These are phyloP conservation scores for Eucalyptus grandis DNA, from an alignment of 345 rosid species.

Conservation along the genomic window DNA sequence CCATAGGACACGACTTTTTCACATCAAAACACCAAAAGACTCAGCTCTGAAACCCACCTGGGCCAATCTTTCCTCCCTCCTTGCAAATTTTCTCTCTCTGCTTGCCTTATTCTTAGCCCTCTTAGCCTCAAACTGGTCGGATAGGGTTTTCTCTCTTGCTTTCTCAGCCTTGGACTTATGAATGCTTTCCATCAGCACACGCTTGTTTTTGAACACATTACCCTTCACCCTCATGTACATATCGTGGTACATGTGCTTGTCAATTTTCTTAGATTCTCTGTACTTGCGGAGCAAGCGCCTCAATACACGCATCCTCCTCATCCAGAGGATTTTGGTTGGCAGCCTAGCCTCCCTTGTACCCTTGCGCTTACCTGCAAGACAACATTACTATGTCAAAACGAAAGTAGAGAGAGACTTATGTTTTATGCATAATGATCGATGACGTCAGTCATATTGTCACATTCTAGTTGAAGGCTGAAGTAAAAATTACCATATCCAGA, in stretches of 20 bases:
- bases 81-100: constrained; percentile 78
- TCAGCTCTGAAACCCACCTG: constrained; percentile 23
- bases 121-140: constrained; percentile 95
- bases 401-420: background rate
- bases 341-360: constrained; percentile 97
- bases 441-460: background rate
- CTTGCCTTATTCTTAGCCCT: constrained; percentile 95
- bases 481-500: constrained; percentile 69
- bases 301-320: constrained; percentile 93
- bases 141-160: constrained; percentile 86
- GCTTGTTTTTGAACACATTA: constrained; percentile 91
- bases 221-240: constrained; percentile 99
- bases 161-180: constrained; percentile 98
- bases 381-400: background rate
- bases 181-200: constrained; percentile 94
- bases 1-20: background rate
- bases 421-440: background rate
- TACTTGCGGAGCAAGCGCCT: constrained; percentile 89
- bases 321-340: constrained; percentile 91
- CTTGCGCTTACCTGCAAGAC: constrained; percentile 69
- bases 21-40: background rate
- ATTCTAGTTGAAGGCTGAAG: background rate
- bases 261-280: constrained; percentile 87
- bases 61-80: constrained; percentile 90
- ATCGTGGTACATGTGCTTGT: constrained; percentile 96